Evolutionary conservation across 345 rosid species (phyloP).

Genomic region (Geranium brycei): DNA sequence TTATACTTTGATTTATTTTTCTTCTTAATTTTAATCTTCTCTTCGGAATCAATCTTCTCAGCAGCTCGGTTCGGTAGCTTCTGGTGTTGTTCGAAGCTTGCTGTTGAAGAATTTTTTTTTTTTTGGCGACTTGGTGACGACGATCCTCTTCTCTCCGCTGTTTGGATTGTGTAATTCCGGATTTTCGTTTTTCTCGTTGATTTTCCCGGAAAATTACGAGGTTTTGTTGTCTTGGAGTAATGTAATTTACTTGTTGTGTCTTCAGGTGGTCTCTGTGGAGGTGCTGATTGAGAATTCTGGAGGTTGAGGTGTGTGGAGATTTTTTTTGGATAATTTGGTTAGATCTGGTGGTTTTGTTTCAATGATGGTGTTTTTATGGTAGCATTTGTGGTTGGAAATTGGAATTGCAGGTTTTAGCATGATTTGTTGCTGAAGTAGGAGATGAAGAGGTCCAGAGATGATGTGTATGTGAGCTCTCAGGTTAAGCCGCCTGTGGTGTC

Average conservation of each 20-base stretch:
- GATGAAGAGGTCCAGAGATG: conserved; percentile 85
- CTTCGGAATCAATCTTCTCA: background rate
- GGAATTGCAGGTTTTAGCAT: conserved; percentile 26
- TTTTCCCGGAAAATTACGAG: conserved; percentile 1
- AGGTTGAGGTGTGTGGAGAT: conserved; percentile 4
- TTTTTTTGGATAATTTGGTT: conserved; percentile 12
- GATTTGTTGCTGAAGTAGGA: conserved; percentile 18
- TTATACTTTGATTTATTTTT: background rate
- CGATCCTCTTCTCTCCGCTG: conserved; percentile 9
- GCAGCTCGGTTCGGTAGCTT: background rate
- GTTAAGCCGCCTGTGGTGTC: conserved; percentile 45
- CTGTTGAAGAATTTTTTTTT: background rate
- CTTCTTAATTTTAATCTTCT: too few relatives aligned
- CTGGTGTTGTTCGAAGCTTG: background rate
- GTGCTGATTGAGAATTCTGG: conserved; percentile 16
- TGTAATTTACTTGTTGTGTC: conserved; percentile 3
- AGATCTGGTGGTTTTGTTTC: conserved; percentile 33
- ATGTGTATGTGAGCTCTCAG: conserved; percentile 43
- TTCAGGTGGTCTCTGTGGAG: conserved; percentile 21
- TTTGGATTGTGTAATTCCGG: background rate
- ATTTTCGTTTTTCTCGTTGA: conserved; percentile 1
- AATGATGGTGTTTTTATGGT: conserved; percentile 11
- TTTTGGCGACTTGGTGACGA: conserved; percentile 9
- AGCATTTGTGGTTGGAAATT: conserved; percentile 9
- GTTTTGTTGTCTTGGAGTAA: conserved; percentile 33